Evolutionary conservation across 2,329 filamentous ascomycete genomes (phyloP).

Genomic region (Aspergillus sp.): DNA sequence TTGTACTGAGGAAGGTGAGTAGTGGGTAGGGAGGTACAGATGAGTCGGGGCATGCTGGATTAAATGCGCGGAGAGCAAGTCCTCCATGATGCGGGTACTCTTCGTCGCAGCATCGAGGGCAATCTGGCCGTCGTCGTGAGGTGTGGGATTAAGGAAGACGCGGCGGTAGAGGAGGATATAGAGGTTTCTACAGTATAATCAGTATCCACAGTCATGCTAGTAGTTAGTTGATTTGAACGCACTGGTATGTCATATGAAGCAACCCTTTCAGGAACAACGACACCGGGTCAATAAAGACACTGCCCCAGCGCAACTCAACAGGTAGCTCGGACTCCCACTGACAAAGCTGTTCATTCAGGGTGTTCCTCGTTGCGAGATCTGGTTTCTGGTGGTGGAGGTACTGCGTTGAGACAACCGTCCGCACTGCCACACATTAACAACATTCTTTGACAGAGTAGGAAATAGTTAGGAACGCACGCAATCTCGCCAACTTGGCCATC

Average conservation of each 20-base stretch:
- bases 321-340: conserved; percentile 43
- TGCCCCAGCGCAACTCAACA: conserved; percentile 31
- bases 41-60: conserved; percentile 49
- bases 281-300: conserved; percentile 27
- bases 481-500: conserved; percentile 40
- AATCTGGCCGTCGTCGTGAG: conserved; percentile 34
- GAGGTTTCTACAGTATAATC: conserved; percentile 35
- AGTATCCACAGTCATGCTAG: too few relatives aligned
- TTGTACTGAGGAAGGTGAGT: too few relatives aligned
- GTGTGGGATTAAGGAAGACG: conserved; percentile 37
- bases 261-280: conserved; percentile 41
- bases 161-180: conserved; percentile 48
- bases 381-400: conserved; percentile 29
- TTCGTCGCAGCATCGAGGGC: conserved; percentile 48
- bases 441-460: neutral
- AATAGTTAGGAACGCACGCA: conserved; percentile 25
- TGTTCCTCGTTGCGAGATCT: conserved; percentile 22
- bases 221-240: neutral
- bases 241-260: conserved; percentile 50
- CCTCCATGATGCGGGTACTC: conserved; percentile 50
- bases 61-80: conserved; percentile 46
- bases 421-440: neutral
- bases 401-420: conserved; percentile 37
- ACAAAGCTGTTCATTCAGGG: conserved; percentile 33
- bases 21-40: too few relatives aligned